Evolutionary conservation across 139 green algal species (phyloP), one percentile per base, ranked within the genome.

Genomic region (Closterium sp.): DNA sequence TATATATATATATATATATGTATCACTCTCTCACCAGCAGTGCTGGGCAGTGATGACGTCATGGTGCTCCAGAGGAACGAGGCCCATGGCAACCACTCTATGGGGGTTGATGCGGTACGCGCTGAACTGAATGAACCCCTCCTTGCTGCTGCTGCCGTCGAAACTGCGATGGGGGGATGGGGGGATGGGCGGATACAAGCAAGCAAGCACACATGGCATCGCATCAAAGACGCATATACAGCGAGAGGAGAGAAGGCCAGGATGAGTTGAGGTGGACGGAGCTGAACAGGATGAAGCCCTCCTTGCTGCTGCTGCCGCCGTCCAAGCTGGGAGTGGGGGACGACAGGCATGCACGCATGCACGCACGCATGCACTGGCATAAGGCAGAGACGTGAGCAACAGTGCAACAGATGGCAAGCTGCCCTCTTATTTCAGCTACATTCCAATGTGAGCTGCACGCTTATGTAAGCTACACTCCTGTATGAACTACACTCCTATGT

Each of bases 121-220:
- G 31, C 69, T 91, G 69, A 89, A 91, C 35, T 91, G 89, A 19
- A 89, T 76, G 30, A 91, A 91, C 9, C 66, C 64, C 34, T 89
- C 19, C 34, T 90, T 33, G 16, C 64, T 76, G 36, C 38, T 81
- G 33, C 89, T 89, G 35, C 34, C 89, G 1, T 87, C 33, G 1
- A 90, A 90, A 25, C 87, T 90, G 87, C 0, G 12, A 76, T 1
- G 38, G 55, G 55, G 55, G 55, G 5, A 28, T 9, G 3, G 25
- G 12, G n/a, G n/a, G n/a, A n/a, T n/a, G 16, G 12, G 12, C 84
- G 84, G 12, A 35, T 23, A 85, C 10, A 90, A 31, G 16, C 12
- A 90, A 81, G 64, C 12, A 16, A 16, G 64, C 64, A 28, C 12
- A 10, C 16, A 28, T 16, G 64, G 10, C 64, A 16, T 83, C 64